Evolutionary conservation across 805 yeast species (phyloP).

Genomic region (Blastobotrys terrestris): DNA sequence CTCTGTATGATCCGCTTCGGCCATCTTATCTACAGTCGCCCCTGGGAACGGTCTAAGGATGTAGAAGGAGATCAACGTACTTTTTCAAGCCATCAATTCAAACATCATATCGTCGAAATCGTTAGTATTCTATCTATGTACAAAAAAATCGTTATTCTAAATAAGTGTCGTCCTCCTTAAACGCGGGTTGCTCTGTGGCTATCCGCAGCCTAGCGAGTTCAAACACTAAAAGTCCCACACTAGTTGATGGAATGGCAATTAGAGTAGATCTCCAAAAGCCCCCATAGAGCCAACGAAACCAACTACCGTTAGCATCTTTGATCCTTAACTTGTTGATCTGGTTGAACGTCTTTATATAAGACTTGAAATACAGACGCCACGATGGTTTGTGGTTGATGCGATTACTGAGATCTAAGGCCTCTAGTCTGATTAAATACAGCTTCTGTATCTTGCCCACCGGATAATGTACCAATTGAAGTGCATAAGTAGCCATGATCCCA

Average conservation of each 20-base stretch:
- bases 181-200: conserved; percentile 9
- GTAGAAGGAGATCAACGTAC: too few species aligned
- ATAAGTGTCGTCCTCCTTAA: conserved; percentile 4
- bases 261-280: conserved; percentile 72
- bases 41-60: too few species aligned
- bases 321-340: conserved; percentile 49
- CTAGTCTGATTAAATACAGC: conserved; percentile 71
- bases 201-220: conserved; percentile 58
- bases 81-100: too few species aligned
- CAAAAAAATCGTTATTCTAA: background rate
- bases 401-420: conserved; percentile 61
- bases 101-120: too few species aligned
- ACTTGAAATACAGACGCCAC: conserved; percentile 53
- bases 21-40: too few species aligned
- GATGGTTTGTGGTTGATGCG: conserved; percentile 19
- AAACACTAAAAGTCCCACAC: conserved; percentile 76
- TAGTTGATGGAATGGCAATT: conserved; percentile 80
- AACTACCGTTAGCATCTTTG: conserved; percentile 46
- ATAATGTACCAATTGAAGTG: conserved; percentile 71
- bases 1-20: too few species aligned
- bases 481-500: conserved; percentile 80
- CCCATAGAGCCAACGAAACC: conserved; percentile 65
- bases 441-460: conserved; percentile 78
- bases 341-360: conserved; percentile 69
- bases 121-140: background rate